Conservation (phyloP, 2,329 filamentous ascomycete genomes). For the Rhytidhysteron rufulum region DNA sequence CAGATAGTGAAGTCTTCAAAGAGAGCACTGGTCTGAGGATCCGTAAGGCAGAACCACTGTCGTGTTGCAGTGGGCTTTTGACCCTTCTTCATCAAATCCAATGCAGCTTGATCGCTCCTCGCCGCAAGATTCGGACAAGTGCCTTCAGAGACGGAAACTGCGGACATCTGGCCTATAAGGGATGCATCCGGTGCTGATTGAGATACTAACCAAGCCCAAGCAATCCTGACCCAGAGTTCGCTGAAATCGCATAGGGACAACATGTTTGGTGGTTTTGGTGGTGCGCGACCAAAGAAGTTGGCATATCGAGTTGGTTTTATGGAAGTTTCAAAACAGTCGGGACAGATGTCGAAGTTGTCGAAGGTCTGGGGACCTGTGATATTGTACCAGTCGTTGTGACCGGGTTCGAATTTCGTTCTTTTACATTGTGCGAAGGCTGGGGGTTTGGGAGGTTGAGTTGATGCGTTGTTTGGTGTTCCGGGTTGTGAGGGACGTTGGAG, state of each 20-base stretch:
- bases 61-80: conserved; percentile 11
- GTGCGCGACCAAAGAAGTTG: conserved; percentile 7
- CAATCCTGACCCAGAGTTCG: conserved; percentile 13
- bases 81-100: conserved; percentile 7
- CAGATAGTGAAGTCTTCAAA: conserved; percentile 19
- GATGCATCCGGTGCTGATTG: conserved; percentile 10
- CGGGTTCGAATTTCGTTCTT: not conserved
- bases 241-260: conserved; percentile 12
- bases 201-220: conserved; percentile 13
- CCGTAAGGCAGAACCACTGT: conserved; percentile 15
- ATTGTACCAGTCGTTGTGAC: conserved; percentile 12
- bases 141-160: conserved; percentile 9
- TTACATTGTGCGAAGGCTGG: not conserved
- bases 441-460: not conserved
- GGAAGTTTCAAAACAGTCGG: conserved; percentile 16
- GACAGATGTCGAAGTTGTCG: conserved; percentile 15
- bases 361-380: conserved; percentile 10
- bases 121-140: conserved; percentile 15
- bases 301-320: conserved; percentile 13
- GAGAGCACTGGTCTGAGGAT: conserved; percentile 9
- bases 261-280: conserved; percentile 9
- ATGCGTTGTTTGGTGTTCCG: not conserved
- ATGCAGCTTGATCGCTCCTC: conserved; percentile 9
- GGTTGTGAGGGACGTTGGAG: not conserved
- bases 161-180: conserved; percentile 10